A percentile compares a stretch with the other conserved stretches of the same genome.
These are phyloP conservation scores for Zizania palustris DNA, from an alignment of 202 grass and related monocot species.

Conservation along the genomic window DNA sequence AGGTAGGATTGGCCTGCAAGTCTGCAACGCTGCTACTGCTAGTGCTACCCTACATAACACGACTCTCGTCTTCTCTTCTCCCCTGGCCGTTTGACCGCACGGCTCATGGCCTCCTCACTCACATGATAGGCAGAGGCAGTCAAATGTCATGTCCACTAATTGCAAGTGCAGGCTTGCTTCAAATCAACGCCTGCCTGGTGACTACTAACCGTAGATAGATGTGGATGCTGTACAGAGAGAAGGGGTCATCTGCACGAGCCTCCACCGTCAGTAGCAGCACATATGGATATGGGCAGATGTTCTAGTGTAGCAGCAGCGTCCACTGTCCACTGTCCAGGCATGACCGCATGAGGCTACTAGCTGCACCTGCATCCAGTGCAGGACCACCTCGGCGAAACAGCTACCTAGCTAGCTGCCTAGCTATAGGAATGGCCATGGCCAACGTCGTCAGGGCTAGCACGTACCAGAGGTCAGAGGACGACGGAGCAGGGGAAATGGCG, in stretches of 20 bases:
- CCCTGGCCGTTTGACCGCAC: not conserved
- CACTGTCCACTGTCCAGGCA: too few relatives aligned
- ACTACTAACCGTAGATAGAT: not conserved
- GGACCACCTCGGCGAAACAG: not conserved
- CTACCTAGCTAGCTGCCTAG: not conserved
- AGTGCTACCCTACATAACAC: too few relatives aligned
- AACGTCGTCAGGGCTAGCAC: not conserved
- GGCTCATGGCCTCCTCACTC: not conserved
- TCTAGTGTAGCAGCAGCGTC: not conserved
- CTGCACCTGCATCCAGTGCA: not conserved
- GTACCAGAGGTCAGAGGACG: not conserved
- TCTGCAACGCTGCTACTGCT: too few relatives aligned
- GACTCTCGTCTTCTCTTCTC: not conserved
- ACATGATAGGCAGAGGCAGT: not conserved
- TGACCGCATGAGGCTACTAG: not conserved
- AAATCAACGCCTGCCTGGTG: slow-evolving; percentile 11
- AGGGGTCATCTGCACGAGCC: not conserved
- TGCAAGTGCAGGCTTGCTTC: slow-evolving; percentile 20
- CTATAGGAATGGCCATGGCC: not conserved
- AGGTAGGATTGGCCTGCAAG: slow-evolving; percentile 19
- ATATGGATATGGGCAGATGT: not conserved
- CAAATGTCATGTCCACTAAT: slow-evolving; percentile 23
- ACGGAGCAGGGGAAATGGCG: not conserved
- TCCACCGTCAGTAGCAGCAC: not conserved
- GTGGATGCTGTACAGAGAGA: not conserved